Base-by-base conservation (phyloP, 306 rosid species). In the Macrotyloma uniflorum region DNA sequence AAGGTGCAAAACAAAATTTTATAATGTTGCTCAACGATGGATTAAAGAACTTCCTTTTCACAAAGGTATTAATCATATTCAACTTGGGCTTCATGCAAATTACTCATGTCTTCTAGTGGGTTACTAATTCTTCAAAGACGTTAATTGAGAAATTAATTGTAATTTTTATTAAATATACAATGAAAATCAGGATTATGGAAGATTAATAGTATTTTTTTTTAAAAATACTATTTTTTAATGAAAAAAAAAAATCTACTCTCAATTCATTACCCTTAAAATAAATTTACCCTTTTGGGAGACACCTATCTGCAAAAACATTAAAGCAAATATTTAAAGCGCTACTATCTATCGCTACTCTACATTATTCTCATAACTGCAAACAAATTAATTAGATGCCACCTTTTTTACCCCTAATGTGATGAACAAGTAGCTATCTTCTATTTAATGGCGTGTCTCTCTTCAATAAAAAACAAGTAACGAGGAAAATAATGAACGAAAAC, bases 391-490 rank as follows among this genome's bases (percentile, higher is more conserved):
- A 18, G 59, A 78, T 42, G 36, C 59, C 33, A 68, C 65, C 26
- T 30, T 11, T 65, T 53, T 11, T 50, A 38, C 12, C 57, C 24
- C 63, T 59, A 70, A 33, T n/a, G 10, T 24, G 76, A 61, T 6
- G 78, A 45, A 71, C 63, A 62, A 49, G 73, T 79, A 36, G 36
- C 46, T 11, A 45, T 58, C 11, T 57, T 70, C 70, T 20, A 70
- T 69, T 77, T 49, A 42, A 77, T 20, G 23, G 46, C 16, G 20
- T 23, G 67, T 43, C 67, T 24, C 54, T 16, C 32, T 7, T 18
- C 8, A 18, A 51, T 11, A 68, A 30, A 14, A 43, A 43, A 66
- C 2, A 22, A 36, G 45, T 20, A 62, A 57, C 4, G n/a, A 40
- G 22, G 69, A 33, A 26, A 24, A 16, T 15, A 28, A 28, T 42